These are phyloP conservation scores for Apiospora koreana DNA, from an alignment of 2,329 filamentous ascomycete species.

Conservation along the genomic window DNA sequence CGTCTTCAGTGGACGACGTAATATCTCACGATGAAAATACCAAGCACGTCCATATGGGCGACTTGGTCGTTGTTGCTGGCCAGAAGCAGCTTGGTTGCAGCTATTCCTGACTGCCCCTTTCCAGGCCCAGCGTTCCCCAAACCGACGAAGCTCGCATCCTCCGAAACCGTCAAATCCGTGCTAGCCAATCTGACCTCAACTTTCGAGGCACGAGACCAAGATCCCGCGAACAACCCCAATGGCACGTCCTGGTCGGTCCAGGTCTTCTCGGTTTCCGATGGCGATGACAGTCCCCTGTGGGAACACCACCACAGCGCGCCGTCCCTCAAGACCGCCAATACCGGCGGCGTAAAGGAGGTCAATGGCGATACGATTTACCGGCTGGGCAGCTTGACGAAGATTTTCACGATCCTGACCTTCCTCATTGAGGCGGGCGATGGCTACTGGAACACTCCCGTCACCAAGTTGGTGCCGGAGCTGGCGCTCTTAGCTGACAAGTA, in stretches of 20 bases:
- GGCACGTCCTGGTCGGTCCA: conserved; percentile 38
- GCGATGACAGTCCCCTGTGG: conserved; percentile 21
- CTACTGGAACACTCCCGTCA: conserved; percentile 25
- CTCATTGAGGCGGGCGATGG: conserved; percentile 28
- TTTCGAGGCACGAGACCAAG: conserved; percentile 28
- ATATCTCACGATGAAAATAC: neutral
- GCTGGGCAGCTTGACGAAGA: conserved; percentile 33
- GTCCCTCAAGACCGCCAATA: conserved; percentile 18
- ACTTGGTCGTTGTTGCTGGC: neutral
- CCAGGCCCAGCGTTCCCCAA: conserved; percentile 36
- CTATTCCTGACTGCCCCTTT: conserved; percentile 35
- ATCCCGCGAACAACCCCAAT: conserved; percentile 25
- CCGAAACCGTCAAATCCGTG: conserved; percentile 29
- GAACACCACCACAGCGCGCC: conserved; percentile 31
- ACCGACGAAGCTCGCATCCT: conserved; percentile 30
- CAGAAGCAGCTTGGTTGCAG: neutral
- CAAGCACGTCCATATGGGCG: neutral
- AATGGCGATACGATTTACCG: conserved; percentile 28
- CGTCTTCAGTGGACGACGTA: no score
- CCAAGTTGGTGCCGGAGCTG: conserved; percentile 28
- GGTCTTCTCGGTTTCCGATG: conserved; percentile 29
- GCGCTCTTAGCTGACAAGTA: conserved; percentile 19
- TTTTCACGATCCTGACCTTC: conserved; percentile 33
- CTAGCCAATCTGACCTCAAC: conserved; percentile 32
- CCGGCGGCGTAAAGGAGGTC: conserved; percentile 23